Evolutionary conservation across 2,329 filamentous ascomycete genomes (phyloP).

Genomic region (Pseudocercospora ulei): DNA sequence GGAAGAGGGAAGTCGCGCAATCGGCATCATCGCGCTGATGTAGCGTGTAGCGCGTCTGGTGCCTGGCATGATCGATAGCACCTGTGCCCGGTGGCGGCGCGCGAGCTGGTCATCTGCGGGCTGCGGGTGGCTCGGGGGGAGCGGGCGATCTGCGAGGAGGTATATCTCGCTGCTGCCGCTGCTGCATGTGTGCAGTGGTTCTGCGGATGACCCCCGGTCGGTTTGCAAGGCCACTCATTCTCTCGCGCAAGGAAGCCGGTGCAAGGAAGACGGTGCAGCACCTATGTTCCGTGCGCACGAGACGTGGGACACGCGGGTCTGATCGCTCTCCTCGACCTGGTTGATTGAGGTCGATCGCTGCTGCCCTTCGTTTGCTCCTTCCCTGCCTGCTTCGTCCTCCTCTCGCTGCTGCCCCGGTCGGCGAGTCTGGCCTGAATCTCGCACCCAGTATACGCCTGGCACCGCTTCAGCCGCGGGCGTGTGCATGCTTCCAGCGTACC

Average conservation of each 20-base stretch:
- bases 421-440: slow-evolving; percentile 15
- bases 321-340: slow-evolving; percentile 10
- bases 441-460: slow-evolving; percentile 6
- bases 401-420: slow-evolving; percentile 9
- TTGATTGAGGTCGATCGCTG: slow-evolving; percentile 11
- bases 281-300: slow-evolving; percentile 27
- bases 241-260: slow-evolving; percentile 31
- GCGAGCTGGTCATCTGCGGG: slow-evolving; percentile 19
- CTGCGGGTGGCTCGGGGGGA: slow-evolving; percentile 17
- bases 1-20: slow-evolving; percentile 11
- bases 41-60: slow-evolving; percentile 20
- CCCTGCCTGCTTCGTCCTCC: slow-evolving; percentile 9
- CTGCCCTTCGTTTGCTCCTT: slow-evolving; percentile 10
- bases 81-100: slow-evolving; percentile 20
- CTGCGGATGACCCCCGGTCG: slow-evolving; percentile 19
- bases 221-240: slow-evolving; percentile 30
- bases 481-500: slow-evolving; percentile 21
- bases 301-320: no score
- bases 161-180: slow-evolving; percentile 19
- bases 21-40: slow-evolving; percentile 10
- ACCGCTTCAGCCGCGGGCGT: slow-evolving; percentile 15
- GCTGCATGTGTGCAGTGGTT: slow-evolving; percentile 18
- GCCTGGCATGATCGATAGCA: slow-evolving; percentile 24
- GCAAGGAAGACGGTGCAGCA: slow-evolving; percentile 11
- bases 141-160: slow-evolving; percentile 20